Conservation (phyloP, 345 rosid species). For the Mangifera indica region DNA sequence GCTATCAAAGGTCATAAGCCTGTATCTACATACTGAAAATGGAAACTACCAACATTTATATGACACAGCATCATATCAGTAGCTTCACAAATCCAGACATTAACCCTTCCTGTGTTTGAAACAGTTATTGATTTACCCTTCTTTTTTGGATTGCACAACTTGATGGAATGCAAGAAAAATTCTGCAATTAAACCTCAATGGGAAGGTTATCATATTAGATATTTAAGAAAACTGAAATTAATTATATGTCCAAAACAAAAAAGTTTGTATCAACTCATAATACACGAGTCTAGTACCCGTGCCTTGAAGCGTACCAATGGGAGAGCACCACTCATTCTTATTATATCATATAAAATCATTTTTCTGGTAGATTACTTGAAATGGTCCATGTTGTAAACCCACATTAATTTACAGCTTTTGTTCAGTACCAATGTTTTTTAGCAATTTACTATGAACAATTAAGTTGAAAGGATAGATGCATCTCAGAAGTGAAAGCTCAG, state of each 20-base stretch:
- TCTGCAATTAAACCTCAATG: slow-evolving; percentile 14
- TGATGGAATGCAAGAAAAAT: slow-evolving; percentile 23
- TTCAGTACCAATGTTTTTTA: not conserved
- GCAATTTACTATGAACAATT: not conserved
- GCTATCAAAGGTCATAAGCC: slow-evolving; percentile 10
- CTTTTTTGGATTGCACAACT: slow-evolving; percentile 12
- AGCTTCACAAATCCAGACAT: slow-evolving; percentile 16
- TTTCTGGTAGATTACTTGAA: not conserved
- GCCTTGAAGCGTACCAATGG: not conserved
- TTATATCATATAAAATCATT: not conserved
- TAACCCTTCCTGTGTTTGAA: slow-evolving; percentile 11
- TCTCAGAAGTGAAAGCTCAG: not conserved
- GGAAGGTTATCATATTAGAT: not conserved
- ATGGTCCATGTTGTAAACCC: not conserved
- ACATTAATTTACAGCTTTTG: not conserved
- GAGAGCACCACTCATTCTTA: not conserved
- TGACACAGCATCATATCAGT: not conserved
- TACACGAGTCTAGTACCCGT: not conserved
- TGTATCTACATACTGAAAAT: slow-evolving; percentile 14
- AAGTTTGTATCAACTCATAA: not conserved
- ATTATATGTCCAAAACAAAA: slow-evolving; percentile 5
- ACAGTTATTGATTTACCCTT: slow-evolving; percentile 3
- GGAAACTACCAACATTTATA: not conserved
- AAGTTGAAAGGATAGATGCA: not conserved
- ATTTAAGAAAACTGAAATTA: not conserved